Evolutionary conservation across 1,284 basidiomycete species (phyloP).

Genomic region (Neolentinus lepideus): DNA sequence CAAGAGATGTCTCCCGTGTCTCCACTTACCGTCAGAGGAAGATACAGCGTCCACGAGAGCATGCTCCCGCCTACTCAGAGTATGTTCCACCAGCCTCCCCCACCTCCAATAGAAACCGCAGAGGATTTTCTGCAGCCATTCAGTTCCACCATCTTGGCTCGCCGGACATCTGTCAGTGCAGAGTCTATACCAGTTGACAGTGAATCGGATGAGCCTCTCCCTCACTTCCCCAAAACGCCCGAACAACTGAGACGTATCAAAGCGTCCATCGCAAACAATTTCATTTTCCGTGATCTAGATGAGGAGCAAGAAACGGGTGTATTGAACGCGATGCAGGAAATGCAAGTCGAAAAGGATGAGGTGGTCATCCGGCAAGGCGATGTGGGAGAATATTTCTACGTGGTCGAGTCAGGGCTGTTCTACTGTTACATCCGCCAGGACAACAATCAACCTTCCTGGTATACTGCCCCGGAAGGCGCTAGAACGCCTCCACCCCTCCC

Average conservation of each 20-base stretch:
- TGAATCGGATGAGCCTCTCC: constrained; percentile 55
- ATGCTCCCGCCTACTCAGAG: no score
- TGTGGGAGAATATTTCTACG: constrained; percentile 96
- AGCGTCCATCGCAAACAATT: constrained; percentile 81
- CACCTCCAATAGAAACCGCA: constrained; percentile 38
- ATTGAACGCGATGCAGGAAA: constrained; percentile 94
- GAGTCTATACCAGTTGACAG: constrained; percentile 88
- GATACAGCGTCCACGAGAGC: constrained; percentile 31
- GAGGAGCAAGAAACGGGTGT: constrained; percentile 94
- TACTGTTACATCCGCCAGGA: constrained; percentile 82
- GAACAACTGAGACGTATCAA: constrained; percentile 88
- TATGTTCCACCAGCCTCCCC: no score
- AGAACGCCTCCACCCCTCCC: constrained; percentile 43
- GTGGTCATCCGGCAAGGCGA: constrained; percentile 96
- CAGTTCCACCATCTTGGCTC: constrained; percentile 75
- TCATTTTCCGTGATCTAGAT: constrained; percentile 95
- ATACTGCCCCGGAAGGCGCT: constrained; percentile 29
- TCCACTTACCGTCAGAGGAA: constrained; percentile 26
- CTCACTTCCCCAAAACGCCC: constrained; percentile 76
- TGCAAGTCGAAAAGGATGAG: constrained; percentile 62
- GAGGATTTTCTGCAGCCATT: constrained; percentile 61
- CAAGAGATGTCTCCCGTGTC: constrained; percentile 57
- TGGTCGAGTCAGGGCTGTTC: constrained; percentile 87
- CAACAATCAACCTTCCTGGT: constrained; percentile 51
- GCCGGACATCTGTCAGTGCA: constrained; percentile 94